Evolutionary conservation across 345 rosid species (phyloP).

Genomic region (Mercurialis annua): DNA sequence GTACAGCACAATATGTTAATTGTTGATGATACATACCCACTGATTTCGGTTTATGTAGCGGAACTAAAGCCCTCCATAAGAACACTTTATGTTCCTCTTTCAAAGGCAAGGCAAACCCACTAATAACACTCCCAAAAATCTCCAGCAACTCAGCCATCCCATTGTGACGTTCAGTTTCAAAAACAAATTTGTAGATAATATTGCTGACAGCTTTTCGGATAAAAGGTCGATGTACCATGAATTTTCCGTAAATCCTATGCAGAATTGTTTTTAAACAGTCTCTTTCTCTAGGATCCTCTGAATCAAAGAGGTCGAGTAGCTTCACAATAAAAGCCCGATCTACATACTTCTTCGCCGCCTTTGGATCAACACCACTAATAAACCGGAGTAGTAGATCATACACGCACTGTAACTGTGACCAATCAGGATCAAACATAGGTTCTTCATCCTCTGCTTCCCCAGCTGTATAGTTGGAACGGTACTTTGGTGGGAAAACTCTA

Average conservation of each 20-base stretch:
- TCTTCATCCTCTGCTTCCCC: conserved; percentile 69
- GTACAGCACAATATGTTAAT: conserved; percentile 62
- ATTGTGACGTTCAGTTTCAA: conserved; percentile 64
- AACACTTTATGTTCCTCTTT: conserved; percentile 73
- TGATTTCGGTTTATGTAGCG: conserved; percentile 74
- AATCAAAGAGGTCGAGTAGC: conserved; percentile 73
- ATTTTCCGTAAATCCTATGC: conserved; percentile 67
- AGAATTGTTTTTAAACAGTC: conserved; percentile 73
- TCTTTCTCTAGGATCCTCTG: conserved; percentile 80
- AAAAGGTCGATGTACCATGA: conserved; percentile 73
- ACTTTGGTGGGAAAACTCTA: conserved; percentile 69
- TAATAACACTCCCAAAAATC: conserved; percentile 72
- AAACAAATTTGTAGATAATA: conserved; percentile 65
- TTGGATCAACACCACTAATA: conserved; percentile 54
- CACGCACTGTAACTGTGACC: conserved; percentile 67
- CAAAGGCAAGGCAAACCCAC: conserved; percentile 75
- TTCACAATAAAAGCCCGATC: conserved; percentile 55
- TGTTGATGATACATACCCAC: conserved; percentile 73
- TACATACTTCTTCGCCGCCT: conserved; percentile 64
- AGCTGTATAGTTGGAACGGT: conserved; percentile 37
- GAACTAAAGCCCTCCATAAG: conserved; percentile 59
- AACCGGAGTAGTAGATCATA: conserved; percentile 66
- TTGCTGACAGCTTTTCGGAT: conserved; percentile 66
- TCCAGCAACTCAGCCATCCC: conserved; percentile 78
- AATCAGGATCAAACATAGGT: conserved; percentile 76